Evolutionary conservation across 2,329 filamentous ascomycete species (phyloP).

Genomic region (Cercospora zeae-maydis): DNA sequence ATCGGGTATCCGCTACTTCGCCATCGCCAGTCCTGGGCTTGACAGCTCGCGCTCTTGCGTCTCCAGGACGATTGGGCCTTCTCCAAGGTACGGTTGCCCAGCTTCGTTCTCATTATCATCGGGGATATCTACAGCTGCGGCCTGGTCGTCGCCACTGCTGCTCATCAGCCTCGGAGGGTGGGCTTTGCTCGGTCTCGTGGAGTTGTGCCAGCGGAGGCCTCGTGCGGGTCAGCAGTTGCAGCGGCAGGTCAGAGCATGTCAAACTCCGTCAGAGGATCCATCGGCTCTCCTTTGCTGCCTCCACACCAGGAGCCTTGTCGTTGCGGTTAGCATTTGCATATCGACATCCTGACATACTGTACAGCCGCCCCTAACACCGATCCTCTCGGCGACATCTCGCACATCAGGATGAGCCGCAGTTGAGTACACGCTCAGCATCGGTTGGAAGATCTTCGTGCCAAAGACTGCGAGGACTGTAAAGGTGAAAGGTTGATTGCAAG

Average conservation of each 20-base stretch:
- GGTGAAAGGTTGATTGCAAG: background rate
- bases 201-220: background rate
- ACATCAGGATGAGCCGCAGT: background rate
- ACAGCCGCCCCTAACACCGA: background rate
- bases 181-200: background rate
- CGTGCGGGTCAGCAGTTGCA: background rate
- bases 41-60: background rate
- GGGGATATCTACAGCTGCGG: background rate
- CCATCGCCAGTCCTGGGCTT: background rate
- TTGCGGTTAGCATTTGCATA: background rate
- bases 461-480: background rate
- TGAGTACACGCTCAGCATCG: background rate
- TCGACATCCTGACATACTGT: background rate
- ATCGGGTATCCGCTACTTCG: background rate
- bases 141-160: background rate
- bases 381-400: background rate
- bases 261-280: background rate
- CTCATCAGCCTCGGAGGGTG: background rate
- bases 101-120: too few relatives aligned
- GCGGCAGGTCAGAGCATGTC: background rate
- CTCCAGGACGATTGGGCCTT: background rate
- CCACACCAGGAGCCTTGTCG: background rate
- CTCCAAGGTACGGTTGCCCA: background rate
- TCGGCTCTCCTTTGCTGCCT: background rate
- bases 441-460: background rate